Evolutionary conservation across 2,329 filamentous ascomycete genomes (phyloP).

Genomic region (Stemphylium beticola): DNA sequence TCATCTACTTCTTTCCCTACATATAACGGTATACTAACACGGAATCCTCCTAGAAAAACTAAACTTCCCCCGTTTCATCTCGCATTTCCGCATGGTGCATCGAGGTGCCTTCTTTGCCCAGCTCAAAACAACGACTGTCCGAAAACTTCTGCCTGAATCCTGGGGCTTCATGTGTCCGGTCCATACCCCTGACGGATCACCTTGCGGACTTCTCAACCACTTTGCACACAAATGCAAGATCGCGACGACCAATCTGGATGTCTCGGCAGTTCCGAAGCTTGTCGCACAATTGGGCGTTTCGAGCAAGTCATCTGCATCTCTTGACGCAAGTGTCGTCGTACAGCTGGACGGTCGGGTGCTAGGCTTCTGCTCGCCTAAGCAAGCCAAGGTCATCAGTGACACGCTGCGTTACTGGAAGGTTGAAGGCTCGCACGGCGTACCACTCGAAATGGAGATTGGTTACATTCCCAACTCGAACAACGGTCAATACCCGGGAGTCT

Average conservation of each 20-base stretch:
- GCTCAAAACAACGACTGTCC: slow-evolving; percentile 93
- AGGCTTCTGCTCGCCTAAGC: slow-evolving; percentile 86
- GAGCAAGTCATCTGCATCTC: slow-evolving; percentile 75
- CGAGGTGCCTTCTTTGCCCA: slow-evolving; percentile 98
- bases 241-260: slow-evolving; percentile 76
- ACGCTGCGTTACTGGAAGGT: slow-evolving; percentile 96
- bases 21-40: too few species aligned
- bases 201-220: slow-evolving; percentile 94
- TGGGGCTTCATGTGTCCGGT: slow-evolving; percentile 97
- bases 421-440: slow-evolving; percentile 79
- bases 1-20: neutral
- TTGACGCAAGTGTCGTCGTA: slow-evolving; percentile 84
- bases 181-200: slow-evolving; percentile 94
- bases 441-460: slow-evolving; percentile 85
- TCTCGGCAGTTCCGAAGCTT: slow-evolving; percentile 74
- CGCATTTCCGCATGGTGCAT: slow-evolving; percentile 98
- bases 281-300: slow-evolving; percentile 81
- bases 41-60: slow-evolving; percentile 54
- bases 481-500: slow-evolving; percentile 95
- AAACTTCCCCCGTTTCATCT: slow-evolving; percentile 98
- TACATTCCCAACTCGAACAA: slow-evolving; percentile 86
- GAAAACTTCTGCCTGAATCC: slow-evolving; percentile 93
- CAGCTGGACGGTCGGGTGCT: slow-evolving; percentile 90
- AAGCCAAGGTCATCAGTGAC: slow-evolving; percentile 81
- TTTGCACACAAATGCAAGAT: slow-evolving; percentile 94